phyloP scores from a whole-genome alignment of 2,329 filamentous ascomycete species.

The Trichophyton rubrum region DNA sequence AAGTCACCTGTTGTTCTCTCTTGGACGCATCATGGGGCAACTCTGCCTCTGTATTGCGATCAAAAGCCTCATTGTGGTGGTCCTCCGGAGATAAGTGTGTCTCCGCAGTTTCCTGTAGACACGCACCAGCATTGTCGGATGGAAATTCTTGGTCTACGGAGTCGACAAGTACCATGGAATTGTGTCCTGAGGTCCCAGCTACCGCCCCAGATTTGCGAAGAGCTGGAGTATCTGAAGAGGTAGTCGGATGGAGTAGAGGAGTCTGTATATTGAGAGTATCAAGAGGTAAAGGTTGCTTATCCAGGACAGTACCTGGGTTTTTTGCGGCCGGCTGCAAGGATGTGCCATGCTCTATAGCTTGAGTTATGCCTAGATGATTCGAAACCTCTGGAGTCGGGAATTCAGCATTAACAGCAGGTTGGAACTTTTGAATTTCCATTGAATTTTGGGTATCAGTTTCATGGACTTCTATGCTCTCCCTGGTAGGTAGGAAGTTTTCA shows the following conservation, averaged over 20 bases:
- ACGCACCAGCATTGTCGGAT: no score
- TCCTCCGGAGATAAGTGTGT: neutral
- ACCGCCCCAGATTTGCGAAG: conserved; percentile 27
- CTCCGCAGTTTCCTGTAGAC: no score
- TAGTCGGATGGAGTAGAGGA: conserved; percentile 27
- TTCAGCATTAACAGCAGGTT: neutral
- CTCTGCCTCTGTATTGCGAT: no score
- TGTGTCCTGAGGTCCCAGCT: neutral
- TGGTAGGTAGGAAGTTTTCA: neutral
- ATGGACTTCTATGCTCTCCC: conserved; percentile 3
- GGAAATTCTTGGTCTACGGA: no score
- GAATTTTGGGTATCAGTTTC: neutral
- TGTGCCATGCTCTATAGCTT: neutral
- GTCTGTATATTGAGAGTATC: conserved; percentile 19
- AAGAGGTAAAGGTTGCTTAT: neutral
- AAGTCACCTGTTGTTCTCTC: neutral
- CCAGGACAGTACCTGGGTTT: no score
- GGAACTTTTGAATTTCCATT: neutral
- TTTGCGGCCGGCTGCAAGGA: neutral
- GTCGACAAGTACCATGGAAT: neutral
- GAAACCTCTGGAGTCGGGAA: neutral
- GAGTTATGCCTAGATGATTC: neutral
- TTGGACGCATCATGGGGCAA: neutral
- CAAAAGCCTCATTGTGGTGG: neutral
- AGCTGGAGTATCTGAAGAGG: conserved; percentile 29